A percentile compares a stretch with the other conserved stretches of the same genome.
phyloP scores from a whole-genome alignment of 176 grass and related monocot species.

The Stipa capillata region DNA sequence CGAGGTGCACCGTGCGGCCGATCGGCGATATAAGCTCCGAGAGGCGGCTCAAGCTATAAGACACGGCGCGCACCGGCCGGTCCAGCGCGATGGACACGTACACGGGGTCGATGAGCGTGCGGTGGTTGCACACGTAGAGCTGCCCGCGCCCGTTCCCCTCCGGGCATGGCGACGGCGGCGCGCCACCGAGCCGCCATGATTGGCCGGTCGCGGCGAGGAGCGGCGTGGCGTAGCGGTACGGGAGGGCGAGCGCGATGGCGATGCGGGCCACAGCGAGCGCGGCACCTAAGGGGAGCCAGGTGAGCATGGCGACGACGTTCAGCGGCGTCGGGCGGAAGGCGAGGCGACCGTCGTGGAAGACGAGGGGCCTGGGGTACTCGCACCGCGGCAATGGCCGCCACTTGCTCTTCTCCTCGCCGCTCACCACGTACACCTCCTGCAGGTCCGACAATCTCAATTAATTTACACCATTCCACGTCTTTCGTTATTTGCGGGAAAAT shows the following conservation, averaged over 20 bases:
- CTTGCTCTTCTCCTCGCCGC: constrained; percentile 37
- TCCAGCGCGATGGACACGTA: constrained; percentile 62
- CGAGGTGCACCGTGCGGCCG: constrained; percentile 45
- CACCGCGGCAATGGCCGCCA: constrained; percentile 31
- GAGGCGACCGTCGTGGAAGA: constrained; percentile 74
- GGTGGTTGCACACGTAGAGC: constrained; percentile 85
- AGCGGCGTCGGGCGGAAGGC: constrained; percentile 56
- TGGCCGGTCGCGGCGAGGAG: constrained; percentile 38
- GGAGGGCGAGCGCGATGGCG: constrained; percentile 12
- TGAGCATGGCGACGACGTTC: constrained; percentile 42
- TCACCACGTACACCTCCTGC: constrained; percentile 49
- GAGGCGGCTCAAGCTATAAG: constrained; percentile 57
- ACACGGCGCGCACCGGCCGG: constrained; percentile 38
- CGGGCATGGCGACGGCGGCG: not conserved
- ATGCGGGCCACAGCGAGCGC: constrained; percentile 18
- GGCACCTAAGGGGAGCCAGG: constrained; percentile 43
- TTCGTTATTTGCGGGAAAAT: too few relatives aligned
- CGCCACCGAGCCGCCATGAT: constrained; percentile 35
- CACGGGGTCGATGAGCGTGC: constrained; percentile 69
- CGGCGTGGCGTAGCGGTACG: constrained; percentile 34
- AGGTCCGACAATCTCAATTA: too few relatives aligned
- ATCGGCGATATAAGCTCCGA: constrained; percentile 60
- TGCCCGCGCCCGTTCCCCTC: too few relatives aligned
- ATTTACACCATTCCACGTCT: too few relatives aligned
- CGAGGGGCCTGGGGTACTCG: constrained; percentile 29